Evolutionary conservation across 495 filamentous ascomycete species (phyloP), one percentile per base, ranked within the genome.

Genomic region (Cenococcum geophilum): DNA sequence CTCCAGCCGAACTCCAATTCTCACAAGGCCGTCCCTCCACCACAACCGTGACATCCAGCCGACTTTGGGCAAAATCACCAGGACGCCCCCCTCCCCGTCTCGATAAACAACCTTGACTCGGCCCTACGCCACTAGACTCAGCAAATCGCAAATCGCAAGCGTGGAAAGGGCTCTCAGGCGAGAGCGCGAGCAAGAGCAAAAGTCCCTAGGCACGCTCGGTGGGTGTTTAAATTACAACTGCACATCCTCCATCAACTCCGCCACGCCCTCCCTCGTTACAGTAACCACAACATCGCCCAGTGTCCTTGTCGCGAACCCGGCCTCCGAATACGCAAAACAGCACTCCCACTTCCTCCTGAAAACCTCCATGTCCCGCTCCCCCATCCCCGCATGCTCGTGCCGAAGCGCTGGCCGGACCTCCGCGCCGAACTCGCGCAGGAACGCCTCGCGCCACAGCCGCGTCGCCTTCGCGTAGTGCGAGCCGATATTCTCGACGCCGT

Each of bases 341-440:
- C 89, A 89, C 76, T 86, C 77, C 87, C 86, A 89, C 70, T 87
- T 88, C 59, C 82, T 78, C 61, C 79, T 75, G 64, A 88, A 89
- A 0, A 87, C 73, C 23, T 86, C 80, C 4, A 86, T 75, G 48
- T 83, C 85, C 37, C 74, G 75, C 23, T 80, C 72, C 1, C 70
- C 73, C 1, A 75, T 22, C 1, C 12, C 36, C 27, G 5, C 74
- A 59, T 86, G 78, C 59, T 83, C 78, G 37, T 50, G 42, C 60
- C 77, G 68, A 34, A 87, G 69, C 16, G 83, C 81, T 32, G 79
- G 78, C 40, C 75, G 71, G 55, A 89, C 87, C 59, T 64, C 64
- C 8, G 65, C 69, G 14, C 84, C 78, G 67, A 88, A 89, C 32
- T 81, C 83, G 6, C 64, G 66, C 59, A 83, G 66, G 67, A 89